Base-by-base conservation (phyloP, 2,329 filamentous ascomycete genomes). In the Penicillium freii region DNA sequence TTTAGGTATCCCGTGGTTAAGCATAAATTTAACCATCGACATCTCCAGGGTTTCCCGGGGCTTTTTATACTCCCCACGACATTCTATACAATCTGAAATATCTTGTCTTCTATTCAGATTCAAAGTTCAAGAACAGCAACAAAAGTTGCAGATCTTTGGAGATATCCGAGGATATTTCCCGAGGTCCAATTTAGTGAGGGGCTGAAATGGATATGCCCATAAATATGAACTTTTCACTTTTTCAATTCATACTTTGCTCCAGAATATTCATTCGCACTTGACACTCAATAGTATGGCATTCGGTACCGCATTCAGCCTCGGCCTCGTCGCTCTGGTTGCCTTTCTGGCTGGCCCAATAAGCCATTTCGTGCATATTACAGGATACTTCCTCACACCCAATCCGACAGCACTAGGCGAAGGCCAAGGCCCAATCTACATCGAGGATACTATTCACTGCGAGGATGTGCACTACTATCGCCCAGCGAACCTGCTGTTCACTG, bases 361-460 rank as follows among this genome's bases (percentile, higher is more conserved):
- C 17, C 69, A 64, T 29, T 23, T 61, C 23, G 11, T 68, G 5
- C 69, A 52, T 4, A 54, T 72, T n/a, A 13, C 62, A 2, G 71
- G 70, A 29, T 52, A 65, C 15, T 66, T 69, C 40, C 51, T 64
- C 3, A 61, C 60, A 2, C 66, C 68, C 3, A 54, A 54, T 15
- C 56, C 54, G n/a, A 64, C 64, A 3, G 52, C 60, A 3, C 46
- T 63, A 6, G 50, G 48, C 8, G 58, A 77, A 51, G 70, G 65
- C 3, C 59, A 71, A 4, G 72, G 76, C 23, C 65, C 82, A 1
- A 62, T 76, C 6, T 59, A 65, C 10, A 82, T 87, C 10, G 68
- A 77, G 0, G 80, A 83, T 59, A 86, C 84, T 0, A 67, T 75
- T 3, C 76, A 83, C 17, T 87, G 84, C 64, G 85, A 87, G 62